Base-by-base conservation (phyloP, 371 early-diverging fungal genomes). In the Nematocida minor region DNA sequence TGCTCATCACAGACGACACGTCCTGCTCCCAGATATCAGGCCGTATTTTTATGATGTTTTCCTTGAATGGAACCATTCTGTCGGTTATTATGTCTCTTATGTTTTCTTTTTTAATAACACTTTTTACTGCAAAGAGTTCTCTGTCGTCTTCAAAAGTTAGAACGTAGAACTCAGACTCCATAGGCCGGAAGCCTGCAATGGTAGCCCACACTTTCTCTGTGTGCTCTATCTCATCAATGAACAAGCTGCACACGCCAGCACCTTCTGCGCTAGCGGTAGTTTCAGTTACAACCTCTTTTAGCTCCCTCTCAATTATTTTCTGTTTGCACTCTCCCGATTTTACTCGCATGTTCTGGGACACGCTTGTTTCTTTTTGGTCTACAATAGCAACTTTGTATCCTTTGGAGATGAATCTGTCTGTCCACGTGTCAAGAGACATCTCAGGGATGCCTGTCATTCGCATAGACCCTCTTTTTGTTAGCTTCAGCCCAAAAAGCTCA, bases 391-490 rank as follows among this genome's bases (percentile, higher is more conserved):
- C 92, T 82, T 94, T 96, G 86, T 90, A 91, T 34, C 97, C 98
- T 82, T 91, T 90, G 27, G 94, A 94, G 67, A 97, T 88, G 82
- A 97, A 96, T 84, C 94, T 91, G 0, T 91, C 87, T 0, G 94
- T 93, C 96, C 96, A 99, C 78, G 89, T 87, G 54, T 96, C 95
- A 80, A 96, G 94, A 2, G 90, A 88, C 42, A 87, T 87, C 82
- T 95, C 97, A 20, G 99, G 99, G 0, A 97, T 93, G 7, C 99
- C 99, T 0, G 92, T 94, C 99, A 99, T 97, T 44, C 92, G 88
- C 98, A 99, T 97, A 84, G 94, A 94, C 44, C 92, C 94, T 14
- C 99, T 88, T 70, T 95, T 95, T 0, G 93, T 92, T 80, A 97
- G 81, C 71, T 94, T 95, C 71, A 97, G 86, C 82, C 96, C 97